Percentiles rank a stretch among this genome's conserved stretches.
Conservation (phyloP, 805 yeast genomes). For the Cyberlindnera mississippiensis region DNA sequence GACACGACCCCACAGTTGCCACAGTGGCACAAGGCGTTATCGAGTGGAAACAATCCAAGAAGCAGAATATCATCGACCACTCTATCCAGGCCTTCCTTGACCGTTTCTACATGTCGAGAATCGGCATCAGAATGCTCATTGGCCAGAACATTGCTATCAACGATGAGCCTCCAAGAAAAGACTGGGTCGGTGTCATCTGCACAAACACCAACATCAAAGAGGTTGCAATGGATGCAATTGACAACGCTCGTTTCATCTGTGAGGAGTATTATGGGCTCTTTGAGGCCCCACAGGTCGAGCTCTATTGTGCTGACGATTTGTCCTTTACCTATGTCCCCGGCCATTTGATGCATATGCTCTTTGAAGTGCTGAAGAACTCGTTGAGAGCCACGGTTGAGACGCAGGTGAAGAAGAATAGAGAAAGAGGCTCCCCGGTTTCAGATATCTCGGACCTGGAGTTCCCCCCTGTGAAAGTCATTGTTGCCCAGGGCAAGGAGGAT, state of each 20-base stretch:
- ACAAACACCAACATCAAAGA: slow-evolving; percentile 80
- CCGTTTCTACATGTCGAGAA: slow-evolving; percentile 83
- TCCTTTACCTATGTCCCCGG: slow-evolving; percentile 92
- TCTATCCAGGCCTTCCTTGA: slow-evolving; percentile 80
- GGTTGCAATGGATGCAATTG: slow-evolving; percentile 82
- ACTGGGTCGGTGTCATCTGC: slow-evolving; percentile 87
- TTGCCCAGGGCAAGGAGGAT: slow-evolving; percentile 86
- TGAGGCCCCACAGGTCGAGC: slow-evolving; percentile 80
- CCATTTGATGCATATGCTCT: slow-evolving; percentile 85
- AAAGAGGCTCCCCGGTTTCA: slow-evolving; percentile 18
- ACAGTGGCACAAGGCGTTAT: slow-evolving; percentile 90
- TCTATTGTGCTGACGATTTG: slow-evolving; percentile 62
- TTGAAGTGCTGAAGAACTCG: slow-evolving; percentile 84
- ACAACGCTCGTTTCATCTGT: slow-evolving; percentile 85
- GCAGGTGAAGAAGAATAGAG: slow-evolving; percentile 54
- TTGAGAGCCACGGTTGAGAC: slow-evolving; percentile 86
- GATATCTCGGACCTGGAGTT: slow-evolving; percentile 60
- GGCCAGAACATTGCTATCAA: slow-evolving; percentile 91
- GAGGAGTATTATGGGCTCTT: slow-evolving; percentile 86
- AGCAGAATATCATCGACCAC: slow-evolving; percentile 53
- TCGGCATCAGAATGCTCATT: slow-evolving; percentile 88
- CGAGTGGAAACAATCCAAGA: slow-evolving; percentile 68
- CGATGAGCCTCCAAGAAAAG: slow-evolving; percentile 56
- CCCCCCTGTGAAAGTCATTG: slow-evolving; percentile 83
- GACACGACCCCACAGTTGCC: slow-evolving; percentile 92